Percentiles rank a stretch among this genome's conserved stretches.
Conservation (phyloP, 495 filamentous ascomycete genomes). For the Parathielavia appendiculata region DNA sequence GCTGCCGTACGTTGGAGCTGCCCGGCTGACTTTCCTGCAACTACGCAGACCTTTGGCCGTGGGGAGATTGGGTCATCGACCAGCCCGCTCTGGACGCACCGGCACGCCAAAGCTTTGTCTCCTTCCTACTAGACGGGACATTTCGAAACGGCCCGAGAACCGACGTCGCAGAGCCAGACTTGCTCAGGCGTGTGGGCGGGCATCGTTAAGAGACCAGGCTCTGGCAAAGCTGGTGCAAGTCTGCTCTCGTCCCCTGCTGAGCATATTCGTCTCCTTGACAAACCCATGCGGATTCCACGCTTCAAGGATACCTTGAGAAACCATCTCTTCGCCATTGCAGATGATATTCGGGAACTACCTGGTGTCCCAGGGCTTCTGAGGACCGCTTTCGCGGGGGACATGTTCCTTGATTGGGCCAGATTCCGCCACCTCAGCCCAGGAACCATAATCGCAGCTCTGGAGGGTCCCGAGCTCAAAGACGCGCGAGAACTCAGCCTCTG, state of each 20-base stretch:
- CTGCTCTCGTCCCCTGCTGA: background rate
- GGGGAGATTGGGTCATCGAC: background rate
- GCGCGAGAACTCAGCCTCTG: background rate
- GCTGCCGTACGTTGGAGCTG: background rate
- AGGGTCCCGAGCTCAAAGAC: background rate
- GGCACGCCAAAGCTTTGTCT: too few relatives aligned
- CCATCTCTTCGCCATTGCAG: background rate
- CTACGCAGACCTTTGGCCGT: slow-evolving; percentile 6
- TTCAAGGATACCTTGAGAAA: background rate
- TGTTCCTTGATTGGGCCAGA: background rate
- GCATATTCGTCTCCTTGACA: background rate
- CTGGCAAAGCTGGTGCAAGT: background rate
- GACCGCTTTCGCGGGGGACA: background rate
- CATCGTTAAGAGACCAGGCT: background rate
- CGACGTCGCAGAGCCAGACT: too few relatives aligned
- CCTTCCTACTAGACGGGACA: too few relatives aligned
- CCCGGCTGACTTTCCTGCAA: background rate
- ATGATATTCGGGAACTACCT: background rate
- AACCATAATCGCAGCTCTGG: background rate
- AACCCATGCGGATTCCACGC: background rate
- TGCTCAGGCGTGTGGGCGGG: background rate
- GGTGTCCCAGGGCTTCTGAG: background rate
- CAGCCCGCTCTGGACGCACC: too few relatives aligned
- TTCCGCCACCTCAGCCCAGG: background rate
- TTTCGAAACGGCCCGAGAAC: too few relatives aligned